phyloP scores from a whole-genome alignment of 306 rosid species.

The Malus sylvestris region DNA sequence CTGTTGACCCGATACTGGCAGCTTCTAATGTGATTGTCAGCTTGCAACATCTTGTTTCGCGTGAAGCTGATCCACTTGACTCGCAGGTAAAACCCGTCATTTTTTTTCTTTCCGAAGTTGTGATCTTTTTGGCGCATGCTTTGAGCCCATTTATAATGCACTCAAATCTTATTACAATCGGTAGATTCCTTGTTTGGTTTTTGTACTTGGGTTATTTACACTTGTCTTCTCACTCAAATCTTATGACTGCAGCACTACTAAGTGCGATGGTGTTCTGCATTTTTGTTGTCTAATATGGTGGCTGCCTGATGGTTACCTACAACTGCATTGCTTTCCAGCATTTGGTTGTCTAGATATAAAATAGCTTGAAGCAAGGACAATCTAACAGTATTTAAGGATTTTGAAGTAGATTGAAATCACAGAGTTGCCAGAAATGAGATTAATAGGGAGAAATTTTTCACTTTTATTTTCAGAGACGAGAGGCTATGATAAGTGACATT shows the following conservation, averaged over 20 bases:
- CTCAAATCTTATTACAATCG: neutral
- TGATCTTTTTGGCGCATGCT: neutral
- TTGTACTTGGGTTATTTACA: neutral
- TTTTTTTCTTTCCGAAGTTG: neutral
- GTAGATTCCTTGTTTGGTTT: neutral
- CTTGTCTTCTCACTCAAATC: neutral
- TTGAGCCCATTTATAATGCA: too few species aligned
- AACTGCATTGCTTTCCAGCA: neutral
- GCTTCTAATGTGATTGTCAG: slow-evolving; percentile 77
- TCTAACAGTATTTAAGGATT: neutral
- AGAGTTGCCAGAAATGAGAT: neutral
- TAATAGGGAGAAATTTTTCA: neutral
- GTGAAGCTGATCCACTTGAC: slow-evolving; percentile 86
- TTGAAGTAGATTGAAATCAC: neutral
- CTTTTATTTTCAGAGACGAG: neutral
- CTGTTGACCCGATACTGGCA: slow-evolving; percentile 81
- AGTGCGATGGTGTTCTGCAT: neutral
- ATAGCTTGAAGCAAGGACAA: neutral
- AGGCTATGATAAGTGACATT: neutral
- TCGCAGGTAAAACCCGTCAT: slow-evolving; percentile 42
- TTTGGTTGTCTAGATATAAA: neutral
- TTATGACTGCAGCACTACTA: neutral
- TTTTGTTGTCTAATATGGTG: neutral
- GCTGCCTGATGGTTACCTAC: neutral
- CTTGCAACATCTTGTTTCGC: slow-evolving; percentile 81